These are phyloP conservation scores for Alternaria infectoria DNA, from an alignment of 2,329 filamentous ascomycete genomes.

Conservation along the genomic window DNA sequence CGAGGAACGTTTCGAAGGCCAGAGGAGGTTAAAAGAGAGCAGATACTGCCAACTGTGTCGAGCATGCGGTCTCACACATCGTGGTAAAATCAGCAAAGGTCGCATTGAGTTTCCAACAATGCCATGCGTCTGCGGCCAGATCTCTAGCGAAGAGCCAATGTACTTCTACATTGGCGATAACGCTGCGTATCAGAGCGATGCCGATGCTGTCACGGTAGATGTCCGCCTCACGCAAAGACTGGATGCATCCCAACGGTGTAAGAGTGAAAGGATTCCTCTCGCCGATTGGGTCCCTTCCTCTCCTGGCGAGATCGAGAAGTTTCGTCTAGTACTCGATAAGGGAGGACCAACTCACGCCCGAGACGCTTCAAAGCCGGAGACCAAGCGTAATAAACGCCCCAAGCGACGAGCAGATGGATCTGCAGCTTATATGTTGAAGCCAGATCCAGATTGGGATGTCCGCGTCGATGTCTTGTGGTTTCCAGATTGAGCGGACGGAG, in stretches of 20 bases:
- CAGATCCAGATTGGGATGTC: background rate
- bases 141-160: background rate
- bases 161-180: background rate
- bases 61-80: background rate
- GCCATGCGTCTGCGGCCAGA: background rate
- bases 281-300: background rate
- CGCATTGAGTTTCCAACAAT: background rate
- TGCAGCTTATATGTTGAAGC: background rate
- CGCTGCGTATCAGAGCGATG: background rate
- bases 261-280: background rate
- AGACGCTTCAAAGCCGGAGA: background rate
- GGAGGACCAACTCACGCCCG: background rate
- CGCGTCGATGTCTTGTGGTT: background rate
- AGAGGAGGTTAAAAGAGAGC: background rate
- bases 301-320: background rate
- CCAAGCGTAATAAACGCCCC: background rate
- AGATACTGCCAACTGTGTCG: background rate
- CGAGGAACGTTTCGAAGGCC: background rate
- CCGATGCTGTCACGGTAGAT: background rate
- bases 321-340: background rate
- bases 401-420: background rate
- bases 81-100: background rate
- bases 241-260: background rate
- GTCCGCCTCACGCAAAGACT: background rate
- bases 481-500: background rate